Base-by-base conservation (phyloP, 805 yeast species). In the Trichomonascus vanleenenianus region DNA sequence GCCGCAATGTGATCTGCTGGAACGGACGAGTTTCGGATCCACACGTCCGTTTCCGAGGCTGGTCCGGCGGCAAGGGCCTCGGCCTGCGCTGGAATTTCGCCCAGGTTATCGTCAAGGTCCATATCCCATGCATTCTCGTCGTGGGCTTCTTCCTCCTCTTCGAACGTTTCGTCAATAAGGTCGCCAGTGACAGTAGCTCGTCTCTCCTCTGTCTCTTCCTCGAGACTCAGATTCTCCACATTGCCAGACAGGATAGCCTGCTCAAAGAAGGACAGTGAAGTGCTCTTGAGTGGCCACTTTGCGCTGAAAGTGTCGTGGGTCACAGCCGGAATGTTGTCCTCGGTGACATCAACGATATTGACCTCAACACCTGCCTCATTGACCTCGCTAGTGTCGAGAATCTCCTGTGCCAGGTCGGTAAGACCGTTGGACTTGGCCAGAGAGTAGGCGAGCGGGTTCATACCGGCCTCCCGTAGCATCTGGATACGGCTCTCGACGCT, bases 1-100 rank as follows among this genome's bases (percentile, higher is more conserved):
- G 96, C 88, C 2, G 98, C 97, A 58, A 83, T 88, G 56, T 87
- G 85, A 22, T 86, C 87, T 27, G 96, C 97, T 3, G 97, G 87
- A 46, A 89, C 76, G 51, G 83, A 84, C 14, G 96, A 85, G 65
- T 84, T 86, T 54, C 91, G 83, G 27, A 85, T 75, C 98, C 99
- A 94, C 48, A 66, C 65, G 3, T 81, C 81, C 30, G 79, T 66
- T 61, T 89, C 96, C 22, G 76, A 75, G 12, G 58, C 53, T 16
- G 58, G 42, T 19, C 58, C 64, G 10, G 39, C 50, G 9, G 31
- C 53, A 15, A 60, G 62, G 30, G 49, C 38, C n/a, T 45, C 48
- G 15, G 35, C 52, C 22, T 30, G 18, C 11, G 3, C 32, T 25
- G 59, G 63, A 35, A 53, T 58, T 10, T 63, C 76, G 10, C 61